phyloP scores from a whole-genome alignment of 2,329 filamentous ascomycete genomes.

The Neobulgaria alba region DNA sequence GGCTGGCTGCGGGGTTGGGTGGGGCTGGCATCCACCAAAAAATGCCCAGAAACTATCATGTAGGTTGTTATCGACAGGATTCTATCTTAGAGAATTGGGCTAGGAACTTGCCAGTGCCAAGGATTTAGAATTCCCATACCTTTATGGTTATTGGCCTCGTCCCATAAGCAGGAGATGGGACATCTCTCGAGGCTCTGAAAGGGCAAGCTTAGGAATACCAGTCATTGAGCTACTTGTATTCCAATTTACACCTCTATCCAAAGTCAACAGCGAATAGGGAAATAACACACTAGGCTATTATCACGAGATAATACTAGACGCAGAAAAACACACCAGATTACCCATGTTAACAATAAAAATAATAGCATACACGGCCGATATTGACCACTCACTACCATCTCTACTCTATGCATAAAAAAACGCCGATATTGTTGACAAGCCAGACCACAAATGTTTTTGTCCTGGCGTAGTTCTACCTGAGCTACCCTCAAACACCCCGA shows the following conservation, averaged over 20 bases:
- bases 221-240: neutral
- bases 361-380: constrained; percentile 28
- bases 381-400: constrained; percentile 22
- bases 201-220: neutral
- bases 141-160: neutral
- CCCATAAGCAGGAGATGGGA: neutral
- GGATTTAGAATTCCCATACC: neutral
- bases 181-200: neutral
- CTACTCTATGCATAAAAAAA: constrained; percentile 29
- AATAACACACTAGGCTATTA: neutral
- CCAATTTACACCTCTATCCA: constrained; percentile 1
- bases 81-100: neutral
- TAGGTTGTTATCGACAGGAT: too few species aligned
- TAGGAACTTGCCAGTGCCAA: neutral
- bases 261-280: neutral
- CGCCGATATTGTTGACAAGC: constrained; percentile 24
- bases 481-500: constrained; percentile 13
- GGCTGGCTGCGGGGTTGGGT: too few species aligned
- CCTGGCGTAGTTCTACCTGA: constrained; percentile 14
- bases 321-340: constrained; percentile 11
- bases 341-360: constrained; percentile 24
- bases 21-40: too few species aligned
- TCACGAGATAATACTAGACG: too few species aligned
- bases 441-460: constrained; percentile 27
- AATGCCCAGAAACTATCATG: too few species aligned